Evolutionary conservation across 768 basidiomycete genomes (phyloP).

Genomic region (Mycena olivaceomarginata): DNA sequence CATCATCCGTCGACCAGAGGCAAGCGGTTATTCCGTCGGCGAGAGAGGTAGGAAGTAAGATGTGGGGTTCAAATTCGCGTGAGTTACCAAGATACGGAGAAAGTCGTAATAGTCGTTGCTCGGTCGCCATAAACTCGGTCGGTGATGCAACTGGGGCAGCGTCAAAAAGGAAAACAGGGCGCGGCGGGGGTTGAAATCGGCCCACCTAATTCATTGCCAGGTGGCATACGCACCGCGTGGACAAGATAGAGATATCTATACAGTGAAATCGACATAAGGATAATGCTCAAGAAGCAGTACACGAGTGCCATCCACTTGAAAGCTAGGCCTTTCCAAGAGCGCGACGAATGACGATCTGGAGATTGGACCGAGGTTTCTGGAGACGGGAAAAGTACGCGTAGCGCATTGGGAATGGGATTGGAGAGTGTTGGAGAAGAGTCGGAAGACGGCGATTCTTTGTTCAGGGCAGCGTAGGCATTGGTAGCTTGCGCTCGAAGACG

Average conservation of each 20-base stretch:
- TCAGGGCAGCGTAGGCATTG: constrained; percentile 33
- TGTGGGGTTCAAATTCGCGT: constrained; percentile 59
- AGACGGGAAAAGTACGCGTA: constrained; percentile 41
- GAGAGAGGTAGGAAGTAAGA: constrained; percentile 49
- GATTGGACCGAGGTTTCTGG: constrained; percentile 17
- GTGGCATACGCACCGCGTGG: not conserved
- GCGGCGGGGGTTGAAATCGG: not conserved
- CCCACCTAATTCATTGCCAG: constrained; percentile 14
- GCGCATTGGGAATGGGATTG: constrained; percentile 36
- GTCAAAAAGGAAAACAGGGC: not conserved
- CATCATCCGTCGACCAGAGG: constrained; percentile 66
- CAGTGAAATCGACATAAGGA: constrained; percentile 58
- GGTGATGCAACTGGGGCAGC: constrained; percentile 37
- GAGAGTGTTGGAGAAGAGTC: constrained; percentile 18
- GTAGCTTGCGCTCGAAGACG: constrained; percentile 55
- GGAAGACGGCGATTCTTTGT: constrained; percentile 8
- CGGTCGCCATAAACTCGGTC: constrained; percentile 52
- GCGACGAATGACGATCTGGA: constrained; percentile 34
- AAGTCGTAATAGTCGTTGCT: constrained; percentile 59
- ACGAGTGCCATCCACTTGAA: constrained; percentile 56
- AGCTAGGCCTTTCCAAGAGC: constrained; percentile 54
- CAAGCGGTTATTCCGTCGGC: constrained; percentile 64
- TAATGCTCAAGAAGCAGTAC: constrained; percentile 65
- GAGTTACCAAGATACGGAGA: constrained; percentile 50
- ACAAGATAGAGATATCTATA: constrained; percentile 46